Base-by-base conservation (phyloP, 257 asterid genomes). In the Jaltomata sinuosa region DNA sequence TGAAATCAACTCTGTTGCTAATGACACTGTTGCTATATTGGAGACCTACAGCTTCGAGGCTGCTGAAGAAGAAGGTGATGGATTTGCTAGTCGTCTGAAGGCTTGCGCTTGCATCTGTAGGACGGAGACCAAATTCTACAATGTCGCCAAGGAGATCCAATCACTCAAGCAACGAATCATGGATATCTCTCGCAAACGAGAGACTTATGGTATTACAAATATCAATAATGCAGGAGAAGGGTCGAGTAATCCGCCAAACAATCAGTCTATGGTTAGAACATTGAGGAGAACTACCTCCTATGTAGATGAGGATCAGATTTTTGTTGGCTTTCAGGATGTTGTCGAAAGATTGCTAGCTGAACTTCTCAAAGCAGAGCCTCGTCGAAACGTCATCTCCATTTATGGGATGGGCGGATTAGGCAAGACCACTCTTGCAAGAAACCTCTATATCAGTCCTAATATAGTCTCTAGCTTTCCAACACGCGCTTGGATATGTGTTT, bases 321-420 rank as follows among this genome's bases (percentile, higher is more conserved):
- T 83, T 68, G 54, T 68, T 42, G 85, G 85, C 65, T 65, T 83
- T 50, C 52, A n/a, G 36, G 65, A 83, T 49, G 68, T 47, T 16
- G 53, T 53, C 18, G 34, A 82, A 5, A 40, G 15, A 1, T 11
- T 82, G 78, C 34, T 62, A 10, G 42, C 65, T 11, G 79, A 71
- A 52, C 68, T 83, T 47, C 68, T 83, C 50, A 71, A 68, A 65
- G 65, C 6, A 11, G 85, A 71, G 62, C 49, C 71, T 49, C 31
- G 59, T 3, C 85, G 64, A n/a, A 65, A 38, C 2, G 85, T 22
- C 12, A 65, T 83, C 55, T 83, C 85, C 19, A 71, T 83, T 68
- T 53, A 29, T 69, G 85, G 85, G 9, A 83, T 83, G 85, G 85
- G 85, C 4, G 85, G 85, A 0, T 68, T 68, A 19, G 85, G 80